These are phyloP conservation scores for Ophiosphaerella narmari DNA, from an alignment of 2,329 filamentous ascomycete species.

Conservation along the genomic window DNA sequence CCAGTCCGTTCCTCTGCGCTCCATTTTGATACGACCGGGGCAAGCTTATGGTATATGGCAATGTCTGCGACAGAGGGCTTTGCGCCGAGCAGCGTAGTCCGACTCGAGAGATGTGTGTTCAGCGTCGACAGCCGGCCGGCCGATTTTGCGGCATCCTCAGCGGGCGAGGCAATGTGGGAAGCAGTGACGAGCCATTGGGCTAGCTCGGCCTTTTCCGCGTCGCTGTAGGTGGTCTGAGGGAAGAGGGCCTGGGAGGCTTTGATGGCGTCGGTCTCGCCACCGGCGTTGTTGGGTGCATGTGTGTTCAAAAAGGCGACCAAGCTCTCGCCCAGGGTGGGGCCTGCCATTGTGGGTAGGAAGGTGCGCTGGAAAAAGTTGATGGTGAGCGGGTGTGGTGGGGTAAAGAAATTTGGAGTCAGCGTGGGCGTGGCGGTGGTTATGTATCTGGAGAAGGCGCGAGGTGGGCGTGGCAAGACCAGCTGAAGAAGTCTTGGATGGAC, in stretches of 20 bases:
- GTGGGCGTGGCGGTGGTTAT: conserved; percentile 17
- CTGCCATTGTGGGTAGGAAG: conserved; percentile 40
- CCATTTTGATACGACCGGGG: conserved; percentile 79
- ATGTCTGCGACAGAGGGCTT: conserved; percentile 90
- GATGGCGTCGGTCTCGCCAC: conserved; percentile 42
- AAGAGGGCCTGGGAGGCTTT: conserved; percentile 66
- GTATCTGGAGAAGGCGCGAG: conserved; percentile 7
- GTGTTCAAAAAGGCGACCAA: conserved; percentile 41
- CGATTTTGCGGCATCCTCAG: conserved; percentile 62
- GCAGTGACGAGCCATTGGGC: conserved; percentile 85
- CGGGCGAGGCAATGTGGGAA: conserved; percentile 65
- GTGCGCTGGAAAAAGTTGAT: conserved; percentile 37
- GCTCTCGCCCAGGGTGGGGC: conserved; percentile 41
- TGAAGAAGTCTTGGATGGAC: conserved; percentile 10
- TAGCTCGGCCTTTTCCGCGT: conserved; percentile 83
- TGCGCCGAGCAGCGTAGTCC: conserved; percentile 84
- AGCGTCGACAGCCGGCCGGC: conserved; percentile 74
- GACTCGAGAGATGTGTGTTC: conserved; percentile 84
- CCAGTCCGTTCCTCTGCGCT: conserved; percentile 84
- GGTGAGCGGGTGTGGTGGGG: conserved; percentile 35
- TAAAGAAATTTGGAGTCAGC: conserved; percentile 34
- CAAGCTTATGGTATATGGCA: conserved; percentile 78
- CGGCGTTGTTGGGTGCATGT: conserved; percentile 46
- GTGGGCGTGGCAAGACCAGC: conserved; percentile 5
- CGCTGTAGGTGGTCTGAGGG: conserved; percentile 70